Evolutionary conservation across 2,329 filamentous ascomycete genomes (phyloP), one percentile per base, ranked within the genome.

Genomic region (Exserohilum turcica): DNA sequence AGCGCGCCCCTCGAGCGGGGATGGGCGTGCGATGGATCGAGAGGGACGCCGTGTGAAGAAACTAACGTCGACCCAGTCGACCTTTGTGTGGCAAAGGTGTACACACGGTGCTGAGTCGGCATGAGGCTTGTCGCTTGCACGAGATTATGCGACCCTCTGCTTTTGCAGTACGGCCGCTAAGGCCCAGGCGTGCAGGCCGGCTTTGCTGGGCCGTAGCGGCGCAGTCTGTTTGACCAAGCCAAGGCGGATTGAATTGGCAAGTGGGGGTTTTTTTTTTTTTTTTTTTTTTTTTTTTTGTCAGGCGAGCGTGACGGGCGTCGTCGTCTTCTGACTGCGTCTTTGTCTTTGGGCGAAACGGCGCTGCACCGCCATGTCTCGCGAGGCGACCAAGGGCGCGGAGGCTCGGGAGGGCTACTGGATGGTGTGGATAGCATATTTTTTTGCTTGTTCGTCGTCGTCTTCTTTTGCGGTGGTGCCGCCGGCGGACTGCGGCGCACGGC

Each of bases 51-150:
- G 56, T 61, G 56, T 47, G 57, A 61, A 61, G 54, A 56, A 63
- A 61, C 68, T 70, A 72, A 70, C 64, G 55, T 59, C 61, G 52
- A 61, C 45, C 39, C 46, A 44, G 43, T 33, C 43, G 37, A 15
- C 27, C 39, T 39, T 47, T 29, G 51, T 57, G 54, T 60, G 56
- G 51, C 55, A 53, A 57, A 46, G 19, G 47, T 46, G 39, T 48
- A 56, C 21, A 43, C 32, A 43, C 39, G 38, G 39, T 54, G 35
- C 39, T 56, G 51, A 44, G 43, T 57, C 33, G 45, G 43, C 38
- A 45, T 44, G 51, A 54, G 39, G 44, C 50, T 54, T 45, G 45
- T 50, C 35, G 43, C 42, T 48, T 18, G 28, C 31, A 40, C 36
- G 27, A 48, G 47, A 47, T 31, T 35, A 33, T 56, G 50, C 47